Evolutionary conservation across 176 grass and related monocot species (phyloP), one percentile per base, ranked within the genome.

Genomic region (Aegilops speltoides): DNA sequence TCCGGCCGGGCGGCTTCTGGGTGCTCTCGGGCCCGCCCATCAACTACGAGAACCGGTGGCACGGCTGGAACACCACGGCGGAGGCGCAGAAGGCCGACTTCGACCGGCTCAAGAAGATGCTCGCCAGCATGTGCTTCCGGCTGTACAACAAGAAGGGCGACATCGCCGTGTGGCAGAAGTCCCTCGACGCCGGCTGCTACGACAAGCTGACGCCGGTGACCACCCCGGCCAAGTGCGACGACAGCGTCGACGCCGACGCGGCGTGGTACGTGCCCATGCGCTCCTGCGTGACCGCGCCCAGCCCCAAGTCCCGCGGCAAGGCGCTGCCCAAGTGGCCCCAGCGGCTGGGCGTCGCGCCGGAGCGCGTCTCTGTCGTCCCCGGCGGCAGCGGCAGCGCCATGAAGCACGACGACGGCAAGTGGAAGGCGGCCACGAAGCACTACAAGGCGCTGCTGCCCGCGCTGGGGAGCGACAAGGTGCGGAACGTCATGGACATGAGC

Each of bases 401-500:
- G 71, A 95, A 92, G 86, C 93, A 98, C 72, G 93, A 98, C 56
- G 88, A 95, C 73, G 86, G 50, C 66, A 89, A 62, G 64, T 98
- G 96, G 96, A 94, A 91, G 90, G 78, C 72, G 45, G 89, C 93
- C 65, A 79, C 77, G 14, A 95, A 88, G 86, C 91, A 92, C 79
- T 98, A 92, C 83, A 92, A 87, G 90, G 7, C 78, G 33, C 45
- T 98, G 77, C 85, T 98, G 16, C 91, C 96, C 11, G 90, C 90
- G 10, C 90, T 98, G 1, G 90, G 91, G 0, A 91, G 64, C 72
- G 91, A 98, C 91, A 92, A 88, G 68, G 87, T 95, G 12, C 88
- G 93, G 76, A 98, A 95, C 67, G 71, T 98, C 79, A 98, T 98
- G 90, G 96, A 98, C 89, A 98, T 95, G 93, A 94, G 94, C 82